phyloP scores from a whole-genome alignment of 2,329 filamentous ascomycete species.

The Beauveria asiatica region DNA sequence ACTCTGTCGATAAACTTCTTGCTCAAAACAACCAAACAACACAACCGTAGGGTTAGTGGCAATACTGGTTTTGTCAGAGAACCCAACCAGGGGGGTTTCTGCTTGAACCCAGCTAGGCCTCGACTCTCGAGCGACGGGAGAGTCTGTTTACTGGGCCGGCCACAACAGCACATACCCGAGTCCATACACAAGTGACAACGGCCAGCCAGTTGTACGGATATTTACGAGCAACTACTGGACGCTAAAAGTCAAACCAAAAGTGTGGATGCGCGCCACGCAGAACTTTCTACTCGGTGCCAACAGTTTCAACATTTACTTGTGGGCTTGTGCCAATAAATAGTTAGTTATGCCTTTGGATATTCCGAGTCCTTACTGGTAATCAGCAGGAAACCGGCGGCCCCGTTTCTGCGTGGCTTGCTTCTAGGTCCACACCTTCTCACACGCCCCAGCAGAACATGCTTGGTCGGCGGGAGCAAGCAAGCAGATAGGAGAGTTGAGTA shows the following conservation, averaged over 20 bases:
- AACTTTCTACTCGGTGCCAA: too few species aligned
- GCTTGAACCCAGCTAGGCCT: neutral
- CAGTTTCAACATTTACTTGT: too few species aligned
- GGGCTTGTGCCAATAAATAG: neutral
- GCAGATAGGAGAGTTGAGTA: neutral
- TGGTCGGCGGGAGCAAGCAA: neutral
- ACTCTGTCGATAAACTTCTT: neutral
- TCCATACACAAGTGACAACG: neutral
- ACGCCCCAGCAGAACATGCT: neutral
- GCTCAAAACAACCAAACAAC: too few species aligned
- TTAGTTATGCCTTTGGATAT: neutral
- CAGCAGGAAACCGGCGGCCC: neutral
- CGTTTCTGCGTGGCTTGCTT: neutral
- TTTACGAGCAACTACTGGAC: neutral
- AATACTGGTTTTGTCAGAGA: too few species aligned
- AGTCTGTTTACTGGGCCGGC: too few species aligned
- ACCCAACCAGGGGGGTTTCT: neutral
- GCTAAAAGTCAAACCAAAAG: neutral
- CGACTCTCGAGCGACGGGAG: too few species aligned
- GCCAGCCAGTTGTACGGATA: neutral
- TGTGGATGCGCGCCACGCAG: neutral
- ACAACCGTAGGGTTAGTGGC: neutral
- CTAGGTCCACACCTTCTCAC: neutral
- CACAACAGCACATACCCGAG: too few species aligned
- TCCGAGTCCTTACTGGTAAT: neutral